Evolutionary conservation across 306 rosid genomes (phyloP), one percentile per base, ranked within the genome.

Genomic region (Cajanus cajan): DNA sequence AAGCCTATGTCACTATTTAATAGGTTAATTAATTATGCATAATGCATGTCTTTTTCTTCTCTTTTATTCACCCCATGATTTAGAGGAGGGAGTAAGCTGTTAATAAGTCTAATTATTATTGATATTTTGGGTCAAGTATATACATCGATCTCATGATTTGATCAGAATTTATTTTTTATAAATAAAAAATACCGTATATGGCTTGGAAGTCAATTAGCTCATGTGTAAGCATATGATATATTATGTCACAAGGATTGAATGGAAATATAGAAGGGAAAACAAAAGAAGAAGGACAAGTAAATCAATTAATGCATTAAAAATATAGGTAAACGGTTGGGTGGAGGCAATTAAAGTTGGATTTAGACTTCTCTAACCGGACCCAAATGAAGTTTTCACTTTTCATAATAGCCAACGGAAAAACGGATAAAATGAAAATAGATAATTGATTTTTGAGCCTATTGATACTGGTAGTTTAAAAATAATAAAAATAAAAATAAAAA

Each of bases 301-400:
- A 77, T 19, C 25, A 65, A 77, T 78, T 45, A 72, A 65, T 72
- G 79, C 47, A 78, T 37, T 61, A 65, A 78, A 74, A 72, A 73
- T 73, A 59, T 57, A 64, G 82, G 58, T 72, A 55, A 72, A 73
- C 50, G 24, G 77, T 78, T 83, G 31, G 73, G 61, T 36, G 45
- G 83, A 66, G 6, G 47, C 58, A 47, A 15, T 71, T 39, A 47
- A 76, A 18, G 80, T 81, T 59, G 77, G 28, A 8, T 69, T 47
- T 58, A 24, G 51, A 55, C 24, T 0, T 41, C 13, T 40, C 28
- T 45, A 75, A 9, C n/a, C 7, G 8, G 0, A 33, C 34, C 84
- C 22, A 50, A n/a, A 64, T 24, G 61, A 54, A 50, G 57, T 14
- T 66, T 68, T 31, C 16, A 44, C 34, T 8, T 33, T 71, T 61